Conservation (phyloP, 768 basidiomycete genomes). For the Thelephora ganbajun region DNA sequence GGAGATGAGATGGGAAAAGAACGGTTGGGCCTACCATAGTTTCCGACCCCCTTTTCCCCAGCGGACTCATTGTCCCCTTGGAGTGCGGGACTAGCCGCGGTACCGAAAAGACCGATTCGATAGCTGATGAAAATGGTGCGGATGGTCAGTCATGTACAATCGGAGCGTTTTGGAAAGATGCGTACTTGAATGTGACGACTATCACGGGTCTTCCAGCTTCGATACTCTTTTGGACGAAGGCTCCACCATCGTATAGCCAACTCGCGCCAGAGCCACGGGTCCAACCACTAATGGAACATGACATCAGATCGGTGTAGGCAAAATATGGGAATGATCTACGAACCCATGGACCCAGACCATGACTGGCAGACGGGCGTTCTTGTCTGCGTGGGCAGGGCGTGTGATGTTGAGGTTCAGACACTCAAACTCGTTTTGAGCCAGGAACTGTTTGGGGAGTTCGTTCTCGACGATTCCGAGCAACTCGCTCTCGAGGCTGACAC, state of each 20-base stretch:
- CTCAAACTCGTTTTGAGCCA: conserved; percentile 62
- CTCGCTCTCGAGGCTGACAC: conserved; percentile 39
- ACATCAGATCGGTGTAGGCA: conserved; percentile 1
- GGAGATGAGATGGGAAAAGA: not conserved
- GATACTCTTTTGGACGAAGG: conserved; percentile 57
- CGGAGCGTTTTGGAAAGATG: conserved; percentile 5
- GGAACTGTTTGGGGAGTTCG: conserved; percentile 36
- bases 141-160: conserved; percentile 5
- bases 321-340: conserved; percentile 12
- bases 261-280: conserved; percentile 61
- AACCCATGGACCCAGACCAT: conserved; percentile 86
- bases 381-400: conserved; percentile 42
- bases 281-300: conserved; percentile 36
- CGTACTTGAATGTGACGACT: conserved; percentile 66
- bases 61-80: conserved; percentile 50
- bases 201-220: conserved; percentile 49
- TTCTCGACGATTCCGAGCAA: conserved; percentile 44
- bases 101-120: conserved; percentile 66
- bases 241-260: conserved; percentile 67
- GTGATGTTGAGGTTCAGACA: conserved; percentile 75
- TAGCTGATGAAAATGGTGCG: conserved; percentile 30
- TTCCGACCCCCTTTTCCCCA: conserved; percentile 62
- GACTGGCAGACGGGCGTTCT: conserved; percentile 48
- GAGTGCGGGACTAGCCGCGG: conserved; percentile 51
- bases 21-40: conserved; percentile 41